A percentile compares a stretch with the other conserved stretches of the same genome.
Evolutionary conservation across 331 rosid species (phyloP).

Genomic region (Ulmus americana): DNA sequence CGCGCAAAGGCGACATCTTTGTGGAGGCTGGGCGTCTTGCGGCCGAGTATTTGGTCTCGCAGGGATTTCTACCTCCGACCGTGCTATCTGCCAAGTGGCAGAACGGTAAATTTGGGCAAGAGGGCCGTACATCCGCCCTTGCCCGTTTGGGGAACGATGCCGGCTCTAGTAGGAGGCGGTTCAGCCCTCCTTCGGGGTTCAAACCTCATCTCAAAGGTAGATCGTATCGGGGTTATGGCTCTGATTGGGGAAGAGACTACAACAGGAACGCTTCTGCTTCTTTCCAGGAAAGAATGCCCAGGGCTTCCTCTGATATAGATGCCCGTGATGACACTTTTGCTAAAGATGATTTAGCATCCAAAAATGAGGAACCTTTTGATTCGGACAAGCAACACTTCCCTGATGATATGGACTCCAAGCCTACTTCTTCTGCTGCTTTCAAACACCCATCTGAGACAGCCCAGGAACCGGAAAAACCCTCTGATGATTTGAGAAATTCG

Average conservation of each 20-base stretch:
- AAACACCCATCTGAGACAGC: slow-evolving; percentile 32
- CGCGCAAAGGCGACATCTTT: slow-evolving; percentile 53
- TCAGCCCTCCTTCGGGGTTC: slow-evolving; percentile 15
- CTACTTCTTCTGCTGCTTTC: slow-evolving; percentile 33
- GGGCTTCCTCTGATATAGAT: slow-evolving; percentile 39
- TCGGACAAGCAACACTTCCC: slow-evolving; percentile 27
- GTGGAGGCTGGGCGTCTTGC: slow-evolving; percentile 92
- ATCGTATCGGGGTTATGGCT: slow-evolving; percentile 30
- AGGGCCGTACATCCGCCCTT: slow-evolving; percentile 63
- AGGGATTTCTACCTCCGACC: slow-evolving; percentile 67
- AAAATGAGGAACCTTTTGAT: slow-evolving; percentile 20
- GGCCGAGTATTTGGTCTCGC: slow-evolving; percentile 77
- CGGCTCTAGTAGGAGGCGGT: slow-evolving; percentile 46
- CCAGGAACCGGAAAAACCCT: slow-evolving; percentile 28
- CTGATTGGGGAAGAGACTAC: slow-evolving; percentile 61
- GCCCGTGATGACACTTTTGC: slow-evolving; percentile 29
- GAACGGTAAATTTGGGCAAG: slow-evolving; percentile 30
- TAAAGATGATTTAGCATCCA: neutral
- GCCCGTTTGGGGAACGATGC: slow-evolving; percentile 48
- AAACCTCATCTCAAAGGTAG: slow-evolving; percentile 38
- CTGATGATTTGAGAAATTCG: slow-evolving; percentile 29
- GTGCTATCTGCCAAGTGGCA: slow-evolving; percentile 51
- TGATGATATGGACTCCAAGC: slow-evolving; percentile 38
- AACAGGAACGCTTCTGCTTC: slow-evolving; percentile 58
- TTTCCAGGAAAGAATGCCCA: slow-evolving; percentile 43